phyloP scores from a whole-genome alignment of 306 rosid species.

The Gynostemma pentaphyllum region DNA sequence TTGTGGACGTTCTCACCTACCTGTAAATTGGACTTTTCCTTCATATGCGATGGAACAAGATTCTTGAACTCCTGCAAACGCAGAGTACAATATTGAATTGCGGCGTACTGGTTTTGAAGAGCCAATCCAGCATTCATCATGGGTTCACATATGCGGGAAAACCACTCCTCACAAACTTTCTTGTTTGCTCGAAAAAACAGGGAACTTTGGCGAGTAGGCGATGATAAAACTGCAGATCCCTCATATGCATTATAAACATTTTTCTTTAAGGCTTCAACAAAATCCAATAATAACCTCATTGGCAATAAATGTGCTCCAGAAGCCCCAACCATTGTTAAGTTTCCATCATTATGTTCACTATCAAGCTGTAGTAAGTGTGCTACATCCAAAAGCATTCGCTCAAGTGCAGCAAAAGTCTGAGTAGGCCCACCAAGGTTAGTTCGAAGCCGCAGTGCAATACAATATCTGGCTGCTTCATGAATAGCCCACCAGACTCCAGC shows the following conservation, averaged over 20 bases:
- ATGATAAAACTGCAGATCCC: conserved; percentile 78
- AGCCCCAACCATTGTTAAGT: conserved; percentile 78
- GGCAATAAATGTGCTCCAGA: conserved; percentile 95
- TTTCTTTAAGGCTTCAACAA: conserved; percentile 89
- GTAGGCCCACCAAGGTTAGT: conserved; percentile 97
- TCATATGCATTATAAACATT: conserved; percentile 91
- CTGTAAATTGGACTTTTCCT: conserved; percentile 75
- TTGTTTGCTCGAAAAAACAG: conserved; percentile 88
- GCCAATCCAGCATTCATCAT: conserved; percentile 98
- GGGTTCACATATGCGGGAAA: conserved; percentile 96
- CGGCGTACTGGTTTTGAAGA: conserved; percentile 75
- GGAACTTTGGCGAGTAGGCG: conserved; percentile 72
- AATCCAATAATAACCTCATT: conserved; percentile 78
- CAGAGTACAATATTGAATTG: conserved; percentile 72
- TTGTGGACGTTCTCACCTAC: conserved; percentile 42
- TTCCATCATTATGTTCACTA: conserved; percentile 79
- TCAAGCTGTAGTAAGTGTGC: conserved; percentile 84
- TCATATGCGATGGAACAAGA: conserved; percentile 41
- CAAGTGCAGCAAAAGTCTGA: conserved; percentile 92
- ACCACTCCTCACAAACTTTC: conserved; percentile 98
- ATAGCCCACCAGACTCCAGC: conserved; percentile 98
- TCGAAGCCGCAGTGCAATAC: conserved; percentile 74
- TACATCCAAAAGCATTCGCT: conserved; percentile 86
- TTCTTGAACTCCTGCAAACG: conserved; percentile 76
- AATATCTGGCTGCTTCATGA: conserved; percentile 88